phyloP scores from a whole-genome alignment of 2,329 filamentous ascomycete species.

The Arthrobotrys conoides region DNA sequence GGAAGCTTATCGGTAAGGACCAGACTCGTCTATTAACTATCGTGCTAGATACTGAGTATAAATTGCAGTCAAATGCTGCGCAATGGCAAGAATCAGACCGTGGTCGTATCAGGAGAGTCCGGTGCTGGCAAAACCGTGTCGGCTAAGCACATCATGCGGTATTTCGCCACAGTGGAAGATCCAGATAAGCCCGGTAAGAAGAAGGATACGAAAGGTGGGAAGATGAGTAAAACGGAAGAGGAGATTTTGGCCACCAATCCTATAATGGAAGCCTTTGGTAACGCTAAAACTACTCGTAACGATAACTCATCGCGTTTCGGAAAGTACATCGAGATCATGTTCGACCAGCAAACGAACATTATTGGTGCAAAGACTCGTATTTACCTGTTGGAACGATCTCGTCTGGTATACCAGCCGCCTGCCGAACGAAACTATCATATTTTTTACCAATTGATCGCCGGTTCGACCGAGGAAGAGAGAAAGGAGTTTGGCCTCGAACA shows the following conservation, averaged over 20 bases:
- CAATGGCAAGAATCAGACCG: constrained; percentile 95
- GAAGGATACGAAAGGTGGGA: constrained; percentile 76
- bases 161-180: constrained; percentile 97
- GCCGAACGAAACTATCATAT: constrained; percentile 99
- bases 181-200: constrained; percentile 87
- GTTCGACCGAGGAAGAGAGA: constrained; percentile 85
- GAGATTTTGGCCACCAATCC: constrained; percentile 98
- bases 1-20: constrained; percentile 91
- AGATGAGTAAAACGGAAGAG: constrained; percentile 98
- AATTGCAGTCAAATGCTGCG: constrained; percentile 88
- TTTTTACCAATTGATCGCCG: constrained; percentile 96
- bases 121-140: constrained; percentile 99
- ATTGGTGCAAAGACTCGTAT: constrained; percentile 98
- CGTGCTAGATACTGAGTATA: constrained; percentile 7
- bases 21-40: not conserved
- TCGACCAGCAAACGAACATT: constrained; percentile 93
- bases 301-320: constrained; percentile 99
- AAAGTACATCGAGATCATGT: constrained; percentile 99
- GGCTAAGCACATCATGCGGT: constrained; percentile 99
- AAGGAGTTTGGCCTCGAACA: constrained; percentile 83
- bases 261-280: constrained; percentile 99
- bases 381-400: constrained; percentile 93
- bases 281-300: constrained; percentile 99
- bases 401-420: constrained; percentile 94
- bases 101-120: constrained; percentile 99